Evolutionary conservation across 306 rosid genomes (phyloP).

Genomic region (Oemleria cerasiformis): DNA sequence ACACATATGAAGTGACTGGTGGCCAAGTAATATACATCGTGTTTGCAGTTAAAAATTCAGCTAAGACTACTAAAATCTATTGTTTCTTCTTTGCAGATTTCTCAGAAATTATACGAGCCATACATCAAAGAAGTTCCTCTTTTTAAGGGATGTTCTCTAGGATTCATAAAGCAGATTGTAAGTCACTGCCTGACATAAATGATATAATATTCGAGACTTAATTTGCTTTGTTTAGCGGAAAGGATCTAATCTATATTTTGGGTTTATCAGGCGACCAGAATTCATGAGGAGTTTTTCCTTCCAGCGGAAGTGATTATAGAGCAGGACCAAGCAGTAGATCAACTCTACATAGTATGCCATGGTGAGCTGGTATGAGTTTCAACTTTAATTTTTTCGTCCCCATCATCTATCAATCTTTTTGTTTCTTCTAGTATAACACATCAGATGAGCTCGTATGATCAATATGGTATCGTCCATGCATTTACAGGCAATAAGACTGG

Average conservation of each 20-base stretch:
- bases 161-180: slow-evolving; percentile 63
- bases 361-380: slow-evolving; percentile 54
- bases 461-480: not conserved
- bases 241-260: slow-evolving; percentile 4
- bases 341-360: slow-evolving; percentile 52
- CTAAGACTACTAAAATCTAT: not conserved
- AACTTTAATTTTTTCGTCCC: not conserved
- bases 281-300: slow-evolving; percentile 62
- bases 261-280: slow-evolving; percentile 46
- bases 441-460: not conserved
- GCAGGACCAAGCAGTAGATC: slow-evolving; percentile 49
- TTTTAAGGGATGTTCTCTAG: slow-evolving; percentile 55
- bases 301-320: slow-evolving; percentile 59
- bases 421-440: not conserved
- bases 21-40: not conserved
- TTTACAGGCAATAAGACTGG: not conserved
- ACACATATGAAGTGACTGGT: not conserved
- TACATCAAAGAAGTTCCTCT: slow-evolving; percentile 44
- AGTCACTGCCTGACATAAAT: slow-evolving; percentile 12
- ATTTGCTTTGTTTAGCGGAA: slow-evolving; percentile 16
- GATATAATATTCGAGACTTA: no score
- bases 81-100: slow-evolving; percentile 40
- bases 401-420: not conserved
- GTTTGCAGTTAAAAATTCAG: not conserved
- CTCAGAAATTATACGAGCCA: slow-evolving; percentile 47